Conservation (phyloP, 106 monocot genomes). For the Dioscorea zingiberensis region DNA sequence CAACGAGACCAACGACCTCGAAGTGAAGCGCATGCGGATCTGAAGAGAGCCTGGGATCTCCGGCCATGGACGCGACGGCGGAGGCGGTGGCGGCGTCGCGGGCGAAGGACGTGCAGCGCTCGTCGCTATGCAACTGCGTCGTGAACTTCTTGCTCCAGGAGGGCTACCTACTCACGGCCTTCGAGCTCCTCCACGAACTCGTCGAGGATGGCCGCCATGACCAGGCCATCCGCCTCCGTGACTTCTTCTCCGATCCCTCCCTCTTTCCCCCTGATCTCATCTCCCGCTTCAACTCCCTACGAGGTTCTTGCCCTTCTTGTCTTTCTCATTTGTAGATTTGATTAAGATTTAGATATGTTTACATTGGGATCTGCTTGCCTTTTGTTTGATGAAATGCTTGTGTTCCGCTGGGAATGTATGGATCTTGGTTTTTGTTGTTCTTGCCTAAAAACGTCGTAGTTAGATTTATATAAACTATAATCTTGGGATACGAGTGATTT, state of each 20-base stretch:
- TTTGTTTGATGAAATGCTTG: no score
- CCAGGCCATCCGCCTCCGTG: conserved; percentile 86
- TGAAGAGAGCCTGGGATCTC: background rate
- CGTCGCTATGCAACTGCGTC: conserved; percentile 96
- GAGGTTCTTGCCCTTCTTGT: conserved; percentile 33
- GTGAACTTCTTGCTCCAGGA: conserved; percentile 93
- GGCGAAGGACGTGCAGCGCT: conserved; percentile 56
- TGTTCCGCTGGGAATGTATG: no score
- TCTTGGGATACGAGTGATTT: no score
- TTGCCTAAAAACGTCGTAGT: no score
- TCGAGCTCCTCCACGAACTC: conserved; percentile 98
- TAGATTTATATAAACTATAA: no score
- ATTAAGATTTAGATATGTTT: background rate
- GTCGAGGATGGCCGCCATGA: conserved; percentile 87
- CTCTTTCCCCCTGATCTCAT: conserved; percentile 82
- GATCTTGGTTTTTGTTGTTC: no score
- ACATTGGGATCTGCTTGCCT: no score
- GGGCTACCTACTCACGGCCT: conserved; percentile 84
- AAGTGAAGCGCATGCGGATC: background rate
- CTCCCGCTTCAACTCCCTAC: conserved; percentile 53
- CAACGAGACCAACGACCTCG: no score
- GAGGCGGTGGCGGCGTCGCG: conserved; percentile 12
- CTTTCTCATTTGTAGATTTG: conserved; percentile 2
- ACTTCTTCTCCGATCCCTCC: conserved; percentile 66
- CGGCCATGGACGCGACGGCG: background rate